phyloP scores from a whole-genome alignment of 2,329 filamentous ascomycete species.

The Xylogone sp. region DNA sequence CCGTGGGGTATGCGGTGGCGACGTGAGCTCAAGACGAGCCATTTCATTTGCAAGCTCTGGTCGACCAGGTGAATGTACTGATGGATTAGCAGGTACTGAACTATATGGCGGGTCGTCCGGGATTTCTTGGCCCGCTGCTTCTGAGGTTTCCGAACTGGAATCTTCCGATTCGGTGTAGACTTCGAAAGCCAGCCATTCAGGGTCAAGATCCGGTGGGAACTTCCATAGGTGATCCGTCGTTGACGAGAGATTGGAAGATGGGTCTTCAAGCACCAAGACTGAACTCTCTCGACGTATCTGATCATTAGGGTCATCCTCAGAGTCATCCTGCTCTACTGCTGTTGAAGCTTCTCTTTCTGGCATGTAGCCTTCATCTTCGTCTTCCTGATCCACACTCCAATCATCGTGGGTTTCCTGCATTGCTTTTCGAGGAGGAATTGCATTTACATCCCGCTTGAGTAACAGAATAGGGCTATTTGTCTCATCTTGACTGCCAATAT shows the following conservation, averaged over 20 bases:
- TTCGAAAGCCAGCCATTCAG: slow-evolving; percentile 73
- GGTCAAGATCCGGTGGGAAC: slow-evolving; percentile 63
- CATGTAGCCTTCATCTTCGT: slow-evolving; percentile 15
- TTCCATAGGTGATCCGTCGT: slow-evolving; percentile 32
- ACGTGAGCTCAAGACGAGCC: slow-evolving; percentile 18
- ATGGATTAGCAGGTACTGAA: slow-evolving; percentile 17
- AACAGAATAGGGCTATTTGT: slow-evolving; percentile 65
- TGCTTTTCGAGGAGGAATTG: slow-evolving; percentile 63
- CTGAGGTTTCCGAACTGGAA: slow-evolving; percentile 41
- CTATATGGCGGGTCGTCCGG: slow-evolving; percentile 19
- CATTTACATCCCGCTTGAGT: slow-evolving; percentile 64
- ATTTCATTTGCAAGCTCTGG: slow-evolving; percentile 14
- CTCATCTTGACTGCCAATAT: slow-evolving; percentile 64
- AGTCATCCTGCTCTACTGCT: slow-evolving; percentile 21
- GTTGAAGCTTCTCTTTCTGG: slow-evolving; percentile 9
- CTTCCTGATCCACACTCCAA: slow-evolving; percentile 17
- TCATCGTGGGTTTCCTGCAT: slow-evolving; percentile 42
- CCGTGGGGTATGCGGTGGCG: slow-evolving; percentile 11
- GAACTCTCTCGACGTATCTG: slow-evolving; percentile 28
- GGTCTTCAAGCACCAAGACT: slow-evolving; percentile 9
- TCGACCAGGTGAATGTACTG: slow-evolving; percentile 7
- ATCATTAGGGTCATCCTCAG: slow-evolving; percentile 28
- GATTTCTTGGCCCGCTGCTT: slow-evolving; percentile 30
- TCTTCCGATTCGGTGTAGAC: slow-evolving; percentile 60
- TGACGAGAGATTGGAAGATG: not conserved